These are phyloP conservation scores for Nymphaea colorata DNA, from an alignment of 164 flowering plant genomes.

Conservation along the genomic window DNA sequence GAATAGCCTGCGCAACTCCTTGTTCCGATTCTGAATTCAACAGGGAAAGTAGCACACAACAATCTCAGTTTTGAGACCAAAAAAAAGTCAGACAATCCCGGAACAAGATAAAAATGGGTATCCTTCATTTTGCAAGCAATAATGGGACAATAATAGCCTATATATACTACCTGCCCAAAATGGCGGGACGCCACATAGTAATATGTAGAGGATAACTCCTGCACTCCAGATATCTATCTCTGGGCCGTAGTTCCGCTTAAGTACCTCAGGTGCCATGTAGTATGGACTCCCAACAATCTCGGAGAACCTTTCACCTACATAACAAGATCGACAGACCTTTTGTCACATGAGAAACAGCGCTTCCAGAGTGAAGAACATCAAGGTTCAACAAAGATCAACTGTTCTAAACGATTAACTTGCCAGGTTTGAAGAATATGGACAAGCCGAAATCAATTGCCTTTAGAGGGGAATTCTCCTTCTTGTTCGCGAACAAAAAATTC, in stretches of 20 bases:
- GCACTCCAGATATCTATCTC: conserved; percentile 97
- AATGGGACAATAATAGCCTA: background rate
- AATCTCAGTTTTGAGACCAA: background rate
- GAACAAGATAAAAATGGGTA: too few relatives aligned
- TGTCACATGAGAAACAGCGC: background rate
- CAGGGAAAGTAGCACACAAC: background rate
- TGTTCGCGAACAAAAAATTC: conserved; percentile 78
- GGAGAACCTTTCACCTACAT: conserved; percentile 72
- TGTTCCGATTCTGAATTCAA: conserved; percentile 74
- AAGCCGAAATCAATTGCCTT: conserved; percentile 94
- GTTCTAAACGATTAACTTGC: conserved; percentile 13
- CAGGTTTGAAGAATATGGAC: conserved; percentile 97
- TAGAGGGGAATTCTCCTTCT: conserved; percentile 94
- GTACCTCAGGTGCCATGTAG: conserved; percentile 65
- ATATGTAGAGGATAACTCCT: conserved; percentile 78
- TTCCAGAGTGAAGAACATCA: background rate
- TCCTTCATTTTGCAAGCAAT: background rate
- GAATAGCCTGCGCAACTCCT: conserved; percentile 95
- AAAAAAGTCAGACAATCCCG: background rate
- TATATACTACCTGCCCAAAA: conserved; percentile 79
- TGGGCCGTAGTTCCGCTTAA: conserved; percentile 28
- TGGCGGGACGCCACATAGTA: conserved; percentile 75
- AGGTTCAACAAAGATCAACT: background rate
- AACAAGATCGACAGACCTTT: background rate
- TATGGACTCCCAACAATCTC: conserved; percentile 98